Evolutionary conservation across 2,329 filamentous ascomycete genomes (phyloP).

Genomic region (Phialophora tarda): DNA sequence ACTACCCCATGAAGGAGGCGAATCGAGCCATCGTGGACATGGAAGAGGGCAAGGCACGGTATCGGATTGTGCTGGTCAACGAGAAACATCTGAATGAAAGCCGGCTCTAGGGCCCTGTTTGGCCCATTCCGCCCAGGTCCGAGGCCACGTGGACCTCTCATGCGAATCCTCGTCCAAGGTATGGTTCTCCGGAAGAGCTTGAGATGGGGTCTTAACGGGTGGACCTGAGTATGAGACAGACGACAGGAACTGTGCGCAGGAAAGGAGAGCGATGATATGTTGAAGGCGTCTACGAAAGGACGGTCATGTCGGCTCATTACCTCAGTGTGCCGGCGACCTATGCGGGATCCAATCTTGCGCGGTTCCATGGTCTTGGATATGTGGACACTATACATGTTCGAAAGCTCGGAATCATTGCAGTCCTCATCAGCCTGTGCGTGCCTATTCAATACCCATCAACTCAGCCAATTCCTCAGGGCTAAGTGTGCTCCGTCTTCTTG

Average conservation of each 20-base stretch:
- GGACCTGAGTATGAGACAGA: not conserved
- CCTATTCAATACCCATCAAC: constrained; percentile 37
- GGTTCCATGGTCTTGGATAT: not conserved
- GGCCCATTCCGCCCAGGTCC: not conserved
- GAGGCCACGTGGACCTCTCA: not conserved
- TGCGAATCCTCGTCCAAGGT: not conserved
- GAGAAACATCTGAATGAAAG: constrained; percentile 28
- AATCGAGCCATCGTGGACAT: constrained; percentile 53
- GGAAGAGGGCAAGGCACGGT: constrained; percentile 53
- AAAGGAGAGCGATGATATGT: not conserved
- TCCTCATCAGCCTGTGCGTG: not conserved
- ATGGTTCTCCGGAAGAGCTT: not conserved
- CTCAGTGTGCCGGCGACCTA: not conserved
- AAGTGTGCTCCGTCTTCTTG: constrained; percentile 50
- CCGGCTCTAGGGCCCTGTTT: not conserved
- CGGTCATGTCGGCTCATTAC: not conserved
- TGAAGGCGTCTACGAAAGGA: not conserved
- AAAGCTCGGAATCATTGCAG: too few relatives aligned
- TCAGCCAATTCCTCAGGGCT: constrained; percentile 51
- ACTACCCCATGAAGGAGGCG: constrained; percentile 51
- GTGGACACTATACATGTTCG: not conserved
- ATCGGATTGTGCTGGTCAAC: constrained; percentile 55
- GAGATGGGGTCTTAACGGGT: too few relatives aligned
- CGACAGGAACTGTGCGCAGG: not conserved
- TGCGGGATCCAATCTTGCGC: not conserved